These are phyloP conservation scores for Melocanna baccifera DNA, from an alignment of 176 grass and related monocot genomes.

Conservation along the genomic window DNA sequence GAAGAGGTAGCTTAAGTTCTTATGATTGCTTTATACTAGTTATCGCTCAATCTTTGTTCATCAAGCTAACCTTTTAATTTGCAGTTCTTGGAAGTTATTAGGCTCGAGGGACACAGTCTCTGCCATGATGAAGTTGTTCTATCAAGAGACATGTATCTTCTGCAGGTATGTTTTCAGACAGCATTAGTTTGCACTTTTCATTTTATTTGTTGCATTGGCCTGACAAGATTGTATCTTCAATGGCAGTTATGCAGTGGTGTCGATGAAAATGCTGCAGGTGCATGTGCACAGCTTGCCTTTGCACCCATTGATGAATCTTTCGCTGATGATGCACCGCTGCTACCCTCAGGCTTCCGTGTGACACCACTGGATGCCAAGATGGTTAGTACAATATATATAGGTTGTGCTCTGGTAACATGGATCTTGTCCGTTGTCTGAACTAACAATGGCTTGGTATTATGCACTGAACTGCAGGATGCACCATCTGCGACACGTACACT, in stretches of 20 bases:
- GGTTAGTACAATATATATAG: slow-evolving; percentile 37
- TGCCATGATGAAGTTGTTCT: slow-evolving; percentile 93
- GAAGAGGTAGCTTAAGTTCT: slow-evolving; percentile 66
- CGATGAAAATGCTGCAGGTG: slow-evolving; percentile 78
- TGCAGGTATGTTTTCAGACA: slow-evolving; percentile 56
- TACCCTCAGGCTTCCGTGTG: slow-evolving; percentile 88
- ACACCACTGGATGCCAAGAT: slow-evolving; percentile 84
- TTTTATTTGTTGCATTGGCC: not conserved
- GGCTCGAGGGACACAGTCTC: slow-evolving; percentile 83
- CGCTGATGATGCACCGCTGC: slow-evolving; percentile 81
- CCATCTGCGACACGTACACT: slow-evolving; percentile 71
- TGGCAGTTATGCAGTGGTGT: slow-evolving; percentile 85
- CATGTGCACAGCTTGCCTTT: slow-evolving; percentile 95
- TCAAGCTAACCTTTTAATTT: slow-evolving; percentile 20
- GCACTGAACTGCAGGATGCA: slow-evolving; percentile 45
- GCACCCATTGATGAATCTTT: slow-evolving; percentile 99
- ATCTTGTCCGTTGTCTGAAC: not conserved
- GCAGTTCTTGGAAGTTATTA: slow-evolving; percentile 94
- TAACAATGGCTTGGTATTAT: not conserved
- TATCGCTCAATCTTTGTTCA: not conserved
- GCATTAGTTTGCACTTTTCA: not conserved
- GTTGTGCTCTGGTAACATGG: not conserved
- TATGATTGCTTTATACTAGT: not conserved
- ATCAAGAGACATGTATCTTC: slow-evolving; percentile 85
- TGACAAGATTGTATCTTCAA: not conserved